Evolutionary conservation across 108 stramenopile species (phyloP), one percentile per base, ranked within the genome.

Genomic region (Schizochytrium sp.): DNA sequence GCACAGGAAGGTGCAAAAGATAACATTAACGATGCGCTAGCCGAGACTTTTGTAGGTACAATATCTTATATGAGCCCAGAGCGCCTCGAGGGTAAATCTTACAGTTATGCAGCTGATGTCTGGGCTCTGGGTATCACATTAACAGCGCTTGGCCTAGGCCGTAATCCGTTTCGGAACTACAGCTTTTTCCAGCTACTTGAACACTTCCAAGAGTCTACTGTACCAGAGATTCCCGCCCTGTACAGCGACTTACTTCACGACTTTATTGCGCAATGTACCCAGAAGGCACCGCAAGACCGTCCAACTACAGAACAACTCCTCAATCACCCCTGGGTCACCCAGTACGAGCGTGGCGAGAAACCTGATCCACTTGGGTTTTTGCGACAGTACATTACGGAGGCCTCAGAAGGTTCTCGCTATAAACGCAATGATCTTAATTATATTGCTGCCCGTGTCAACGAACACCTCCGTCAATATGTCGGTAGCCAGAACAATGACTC

Each of bases 1-100:
- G 92, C 76, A 40, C 76, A 89, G 28, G 73, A 69, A 17, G 89
- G 89, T 28, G 76, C 50, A n/a, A 49, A 83, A 42, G 76, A 83
- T 10, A 47, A 72, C 57, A 87, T 69, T 61, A 87, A 90, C 46
- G 72, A 50, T 8, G 19, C 87, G 7, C 12, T 72, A 2, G 93
- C 94, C 7, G 73, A 91, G 4, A 93, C 94, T 5, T 95, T 95
- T 55, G 93, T 94, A 19, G 94, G 94, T 55, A 95, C 94, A 28
- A 61, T 94, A 17, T 88, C 89, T 38, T 95, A 95, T 88, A 95
- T 95, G 94, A 90, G 89, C 12, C 94, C 94, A 3, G 94, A 95
- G 83, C 89, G 94, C 13, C 91, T 95, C 55, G 91, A 91, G 28
- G 94, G 94, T 49, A 89, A 93, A 60, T 90, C 89, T 41, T 95